Evolutionary conservation across 2,329 filamentous ascomycete genomes (phyloP).

Genomic region (Pestalotiopsis sp.): DNA sequence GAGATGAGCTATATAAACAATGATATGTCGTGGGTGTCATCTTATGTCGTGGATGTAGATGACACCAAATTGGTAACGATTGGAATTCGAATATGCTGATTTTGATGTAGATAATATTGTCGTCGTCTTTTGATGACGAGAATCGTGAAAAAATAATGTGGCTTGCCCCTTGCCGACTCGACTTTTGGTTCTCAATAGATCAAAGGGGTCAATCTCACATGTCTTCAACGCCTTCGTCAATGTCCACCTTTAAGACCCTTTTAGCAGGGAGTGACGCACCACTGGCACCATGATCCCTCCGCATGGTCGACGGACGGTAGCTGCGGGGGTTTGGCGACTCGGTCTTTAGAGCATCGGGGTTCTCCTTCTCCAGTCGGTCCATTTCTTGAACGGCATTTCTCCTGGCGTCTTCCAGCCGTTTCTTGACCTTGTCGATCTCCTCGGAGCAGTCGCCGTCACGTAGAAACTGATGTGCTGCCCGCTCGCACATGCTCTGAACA

Average conservation of each 20-base stretch:
- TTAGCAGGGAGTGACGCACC: constrained; percentile 27
- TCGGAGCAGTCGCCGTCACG: constrained; percentile 82
- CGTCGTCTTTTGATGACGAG: neutral
- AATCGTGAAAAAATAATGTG: neutral
- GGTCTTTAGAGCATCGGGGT: constrained; percentile 34
- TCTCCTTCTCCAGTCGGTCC: constrained; percentile 56
- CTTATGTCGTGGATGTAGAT: neutral
- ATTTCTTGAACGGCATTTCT: constrained; percentile 64
- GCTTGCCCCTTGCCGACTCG: constrained; percentile 6
- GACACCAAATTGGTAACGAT: constrained; percentile 17
- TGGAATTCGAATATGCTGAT: constrained; percentile 16
- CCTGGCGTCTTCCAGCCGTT: constrained; percentile 65
- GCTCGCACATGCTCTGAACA: constrained; percentile 81
- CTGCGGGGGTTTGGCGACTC: constrained; percentile 46
- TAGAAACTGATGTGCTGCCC: constrained; percentile 87
- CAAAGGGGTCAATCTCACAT: constrained; percentile 16
- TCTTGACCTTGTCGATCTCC: constrained; percentile 72
- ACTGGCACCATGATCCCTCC: constrained; percentile 44
- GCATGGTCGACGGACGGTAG: constrained; percentile 56
- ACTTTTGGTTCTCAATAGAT: constrained; percentile 9
- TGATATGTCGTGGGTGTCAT: neutral
- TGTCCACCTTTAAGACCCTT: constrained; percentile 23
- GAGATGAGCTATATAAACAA: constrained; percentile 17
- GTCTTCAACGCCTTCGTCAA: constrained; percentile 34
- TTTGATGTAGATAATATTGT: neutral